phyloP scores from a whole-genome alignment of 352 stramenopile genomes.

The Phytophthora ohioensis region DNA sequence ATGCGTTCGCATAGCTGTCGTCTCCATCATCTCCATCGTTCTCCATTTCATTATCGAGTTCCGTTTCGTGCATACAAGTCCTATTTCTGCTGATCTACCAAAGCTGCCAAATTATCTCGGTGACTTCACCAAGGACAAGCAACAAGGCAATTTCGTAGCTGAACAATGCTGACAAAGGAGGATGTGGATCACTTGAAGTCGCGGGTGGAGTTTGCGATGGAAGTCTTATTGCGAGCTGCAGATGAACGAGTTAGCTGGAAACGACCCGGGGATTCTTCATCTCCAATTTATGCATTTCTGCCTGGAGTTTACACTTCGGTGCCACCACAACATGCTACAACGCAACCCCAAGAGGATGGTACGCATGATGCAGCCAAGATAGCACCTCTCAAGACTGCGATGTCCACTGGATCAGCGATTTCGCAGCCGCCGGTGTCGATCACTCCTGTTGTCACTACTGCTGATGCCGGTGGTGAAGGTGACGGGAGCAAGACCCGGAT shows the following conservation, averaged over 20 bases:
- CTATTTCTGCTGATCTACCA: conserved; percentile 26
- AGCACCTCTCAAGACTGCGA: conserved; percentile 9
- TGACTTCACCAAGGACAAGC: neutral
- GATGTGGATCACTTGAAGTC: conserved; percentile 60
- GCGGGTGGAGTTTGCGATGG: conserved; percentile 67
- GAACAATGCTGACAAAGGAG: conserved; percentile 36
- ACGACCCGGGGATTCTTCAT: conserved; percentile 3
- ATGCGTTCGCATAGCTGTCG: conserved; percentile 49
- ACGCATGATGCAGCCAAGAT: conserved; percentile 5
- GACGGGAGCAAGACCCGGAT: conserved; percentile 52
- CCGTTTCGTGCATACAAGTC: conserved; percentile 31
- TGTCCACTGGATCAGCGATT: conserved; percentile 1
- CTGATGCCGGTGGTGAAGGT: conserved; percentile 20
- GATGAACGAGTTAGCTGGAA: conserved; percentile 74
- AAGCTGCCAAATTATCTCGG: neutral
- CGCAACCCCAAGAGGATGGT: conserved; percentile 24
- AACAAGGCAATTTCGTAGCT: neutral
- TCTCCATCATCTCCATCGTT: conserved; percentile 36
- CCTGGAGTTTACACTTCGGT: conserved; percentile 61
- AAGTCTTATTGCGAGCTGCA: conserved; percentile 61
- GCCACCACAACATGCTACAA: neutral
- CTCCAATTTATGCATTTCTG: conserved; percentile 59
- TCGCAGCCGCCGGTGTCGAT: neutral
- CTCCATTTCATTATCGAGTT: conserved; percentile 33
- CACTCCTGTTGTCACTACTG: neutral